Conservation (phyloP, 2,329 filamentous ascomycete genomes). For the Epichloe gansuensis region DNA sequence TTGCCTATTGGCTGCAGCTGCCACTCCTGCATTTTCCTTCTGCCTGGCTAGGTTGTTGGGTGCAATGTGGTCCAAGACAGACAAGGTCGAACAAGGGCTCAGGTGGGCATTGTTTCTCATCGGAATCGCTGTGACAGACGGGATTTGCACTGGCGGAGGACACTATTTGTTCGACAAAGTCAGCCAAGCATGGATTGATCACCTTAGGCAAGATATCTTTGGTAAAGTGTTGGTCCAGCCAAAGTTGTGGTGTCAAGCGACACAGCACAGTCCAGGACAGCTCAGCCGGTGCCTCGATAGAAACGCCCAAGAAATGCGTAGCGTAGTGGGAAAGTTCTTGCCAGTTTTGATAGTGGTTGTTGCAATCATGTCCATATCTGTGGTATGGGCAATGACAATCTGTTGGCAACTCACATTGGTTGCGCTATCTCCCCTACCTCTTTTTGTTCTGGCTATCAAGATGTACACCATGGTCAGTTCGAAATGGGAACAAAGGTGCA, state of each 20-base stretch:
- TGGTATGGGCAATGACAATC: constrained; percentile 61
- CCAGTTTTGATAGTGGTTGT: constrained; percentile 55
- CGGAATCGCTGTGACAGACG: constrained; percentile 55
- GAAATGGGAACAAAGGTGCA: constrained; percentile 60
- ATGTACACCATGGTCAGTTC: constrained; percentile 52
- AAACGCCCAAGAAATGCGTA: constrained; percentile 78
- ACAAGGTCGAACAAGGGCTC: constrained; percentile 37
- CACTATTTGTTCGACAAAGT: constrained; percentile 61
- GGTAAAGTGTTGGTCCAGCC: constrained; percentile 63
- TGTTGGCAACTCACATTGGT: constrained; percentile 77
- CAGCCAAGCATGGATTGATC: constrained; percentile 67
- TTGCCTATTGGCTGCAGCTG: constrained; percentile 51
- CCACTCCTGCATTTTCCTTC: constrained; percentile 65
- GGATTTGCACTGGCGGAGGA: constrained; percentile 49
- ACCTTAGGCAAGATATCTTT: constrained; percentile 56
- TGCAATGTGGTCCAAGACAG: constrained; percentile 49
- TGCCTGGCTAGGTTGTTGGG: constrained; percentile 60
- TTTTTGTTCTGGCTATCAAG: constrained; percentile 54
- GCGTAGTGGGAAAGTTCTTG: constrained; percentile 66
- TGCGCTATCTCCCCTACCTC: constrained; percentile 53
- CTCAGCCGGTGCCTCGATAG: constrained; percentile 65
- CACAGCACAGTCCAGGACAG: constrained; percentile 48
- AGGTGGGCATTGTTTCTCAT: constrained; percentile 62
- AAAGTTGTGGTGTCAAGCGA: constrained; percentile 63
- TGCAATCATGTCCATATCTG: constrained; percentile 54